Percentiles rank a stretch among this genome's conserved stretches.
phyloP scores from a whole-genome alignment of 257 asterid species.

The Solanum sejunctum region DNA sequence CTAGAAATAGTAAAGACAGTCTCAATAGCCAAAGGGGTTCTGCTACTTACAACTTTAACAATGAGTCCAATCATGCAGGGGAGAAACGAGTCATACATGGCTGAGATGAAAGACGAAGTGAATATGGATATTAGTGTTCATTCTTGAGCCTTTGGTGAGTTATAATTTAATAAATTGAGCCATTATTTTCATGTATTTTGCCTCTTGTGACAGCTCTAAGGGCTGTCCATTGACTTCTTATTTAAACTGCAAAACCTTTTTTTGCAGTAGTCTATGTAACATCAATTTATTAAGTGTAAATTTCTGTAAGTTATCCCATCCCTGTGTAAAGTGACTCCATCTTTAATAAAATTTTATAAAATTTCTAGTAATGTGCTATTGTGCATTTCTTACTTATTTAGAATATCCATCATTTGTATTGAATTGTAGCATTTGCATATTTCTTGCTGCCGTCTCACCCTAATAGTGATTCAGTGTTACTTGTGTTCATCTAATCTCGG shows the following conservation, averaged over 20 bases:
- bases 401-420: not conserved
- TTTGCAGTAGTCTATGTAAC: not conserved
- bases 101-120: conserved; percentile 25
- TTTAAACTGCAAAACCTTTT: not conserved
- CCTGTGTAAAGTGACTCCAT: not conserved
- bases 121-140: conserved; percentile 8
- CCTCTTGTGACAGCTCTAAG: conserved; percentile 1
- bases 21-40: conserved; percentile 10
- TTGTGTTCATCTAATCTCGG: not conserved
- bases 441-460: not conserved
- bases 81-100: conserved; percentile 15
- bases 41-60: conserved; percentile 13
- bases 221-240: not conserved
- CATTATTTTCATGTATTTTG: not conserved
- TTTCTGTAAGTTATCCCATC: not conserved
- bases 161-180: conserved; percentile 14
- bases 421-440: not conserved
- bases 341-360: not conserved
- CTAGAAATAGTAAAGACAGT: conserved; percentile 16
- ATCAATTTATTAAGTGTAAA: not conserved
- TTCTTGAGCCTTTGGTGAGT: conserved; percentile 25
- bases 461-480: not conserved
- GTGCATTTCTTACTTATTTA: not conserved
- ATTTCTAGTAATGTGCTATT: not conserved
- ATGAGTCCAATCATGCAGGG: conserved; percentile 10